These are phyloP conservation scores for Salix caprea DNA, from an alignment of 345 rosid genomes.

Conservation along the genomic window DNA sequence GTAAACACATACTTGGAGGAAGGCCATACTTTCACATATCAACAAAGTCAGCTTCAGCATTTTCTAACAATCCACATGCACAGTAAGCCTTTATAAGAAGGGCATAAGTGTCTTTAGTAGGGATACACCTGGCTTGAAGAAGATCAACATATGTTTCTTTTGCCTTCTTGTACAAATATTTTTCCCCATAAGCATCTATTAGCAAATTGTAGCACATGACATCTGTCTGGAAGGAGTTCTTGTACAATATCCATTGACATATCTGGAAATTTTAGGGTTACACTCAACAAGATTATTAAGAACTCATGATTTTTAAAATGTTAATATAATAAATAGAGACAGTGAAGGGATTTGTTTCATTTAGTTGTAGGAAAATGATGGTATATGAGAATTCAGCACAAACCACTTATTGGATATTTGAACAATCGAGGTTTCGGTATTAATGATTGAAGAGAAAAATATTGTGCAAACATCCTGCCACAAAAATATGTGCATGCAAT, in stretches of 20 bases:
- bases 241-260: constrained; percentile 74
- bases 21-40: constrained; percentile 75
- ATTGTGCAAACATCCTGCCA: too few species aligned
- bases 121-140: constrained; percentile 68
- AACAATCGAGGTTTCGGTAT: too few species aligned
- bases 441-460: too few species aligned
- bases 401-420: too few species aligned
- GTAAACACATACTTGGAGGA: constrained; percentile 58
- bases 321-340: too few species aligned
- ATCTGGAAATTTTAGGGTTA: constrained; percentile 39
- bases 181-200: constrained; percentile 80
- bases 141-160: constrained; percentile 65
- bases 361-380: too few species aligned
- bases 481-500: too few species aligned
- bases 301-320: not conserved
- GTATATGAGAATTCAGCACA: too few species aligned
- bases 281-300: not conserved
- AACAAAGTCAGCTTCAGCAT: constrained; percentile 66
- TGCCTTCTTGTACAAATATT: constrained; percentile 56
- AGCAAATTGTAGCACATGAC: constrained; percentile 85
- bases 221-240: constrained; percentile 78
- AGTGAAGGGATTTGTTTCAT: too few species aligned
- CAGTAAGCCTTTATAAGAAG: constrained; percentile 80
- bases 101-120: constrained; percentile 86
- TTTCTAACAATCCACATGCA: constrained; percentile 47